Percentiles rank a stretch among this genome's conserved stretches.
Conservation (phyloP, 768 basidiomycete species). For the Paxillus involutus region DNA sequence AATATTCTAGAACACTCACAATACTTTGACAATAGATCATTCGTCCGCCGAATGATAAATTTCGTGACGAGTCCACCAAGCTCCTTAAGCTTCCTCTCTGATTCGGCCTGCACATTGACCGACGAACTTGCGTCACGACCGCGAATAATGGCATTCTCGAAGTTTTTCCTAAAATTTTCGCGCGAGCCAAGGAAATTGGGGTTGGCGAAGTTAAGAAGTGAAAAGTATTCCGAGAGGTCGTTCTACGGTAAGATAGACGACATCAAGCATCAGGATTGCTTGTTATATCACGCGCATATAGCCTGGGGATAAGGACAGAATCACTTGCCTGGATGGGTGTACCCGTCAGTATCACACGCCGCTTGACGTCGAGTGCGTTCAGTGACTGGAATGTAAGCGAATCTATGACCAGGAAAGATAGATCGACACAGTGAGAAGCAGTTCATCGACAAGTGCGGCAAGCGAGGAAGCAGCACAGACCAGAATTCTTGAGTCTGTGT, state of each 20-base stretch:
- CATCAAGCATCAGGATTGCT: not conserved
- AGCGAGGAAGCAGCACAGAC: constrained; percentile 39
- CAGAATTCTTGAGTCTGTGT: constrained; percentile 94
- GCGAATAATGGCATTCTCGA: constrained; percentile 86
- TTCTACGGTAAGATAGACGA: constrained; percentile 50
- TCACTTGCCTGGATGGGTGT: constrained; percentile 80
- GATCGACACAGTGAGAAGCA: not conserved
- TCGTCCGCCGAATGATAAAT: constrained; percentile 94
- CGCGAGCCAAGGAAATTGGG: constrained; percentile 87
- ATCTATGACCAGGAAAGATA: constrained; percentile 44
- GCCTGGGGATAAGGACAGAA: not conserved
- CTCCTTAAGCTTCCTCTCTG: constrained; percentile 90
- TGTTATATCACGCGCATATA: constrained; percentile 4
- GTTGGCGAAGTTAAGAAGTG: constrained; percentile 90
- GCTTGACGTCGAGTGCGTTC: constrained; percentile 78
- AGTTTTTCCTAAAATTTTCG: constrained; percentile 93
- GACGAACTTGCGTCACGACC: constrained; percentile 89
- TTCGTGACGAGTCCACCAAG: constrained; percentile 84
- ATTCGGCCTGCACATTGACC: constrained; percentile 71
- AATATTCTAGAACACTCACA: constrained; percentile 46
- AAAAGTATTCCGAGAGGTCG: constrained; percentile 93
- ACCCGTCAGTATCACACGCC: constrained; percentile 91
- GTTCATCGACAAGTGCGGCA: not conserved
- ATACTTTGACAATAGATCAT: constrained; percentile 93
- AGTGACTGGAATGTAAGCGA: constrained; percentile 86